Conservation (phyloP, 805 yeast species). For the Wickerhamiella cacticola region DNA sequence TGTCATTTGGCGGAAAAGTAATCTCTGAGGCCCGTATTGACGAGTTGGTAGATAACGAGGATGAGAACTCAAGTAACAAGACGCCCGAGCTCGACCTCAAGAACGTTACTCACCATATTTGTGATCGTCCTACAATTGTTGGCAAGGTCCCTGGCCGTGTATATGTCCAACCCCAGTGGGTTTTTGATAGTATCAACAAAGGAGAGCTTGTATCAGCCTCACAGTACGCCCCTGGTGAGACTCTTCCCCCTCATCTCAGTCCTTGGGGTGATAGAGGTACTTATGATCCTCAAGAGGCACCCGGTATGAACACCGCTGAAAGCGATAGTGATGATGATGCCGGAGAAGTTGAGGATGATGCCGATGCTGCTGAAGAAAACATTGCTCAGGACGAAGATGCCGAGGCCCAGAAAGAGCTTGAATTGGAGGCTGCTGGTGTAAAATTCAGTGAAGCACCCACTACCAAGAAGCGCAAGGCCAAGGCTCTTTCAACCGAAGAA, state of each 20-base stretch:
- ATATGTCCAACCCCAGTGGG: slow-evolving; percentile 96
- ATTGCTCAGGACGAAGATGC: slow-evolving; percentile 19
- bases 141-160: slow-evolving; percentile 82
- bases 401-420: slow-evolving; percentile 56
- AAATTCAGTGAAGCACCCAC: slow-evolving; percentile 45
- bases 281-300: slow-evolving; percentile 53
- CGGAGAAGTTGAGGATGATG: slow-evolving; percentile 37
- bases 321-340: slow-evolving; percentile 41
- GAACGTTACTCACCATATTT: slow-evolving; percentile 80
- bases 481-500: slow-evolving; percentile 36
- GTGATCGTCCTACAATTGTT: slow-evolving; percentile 75
- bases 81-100: slow-evolving; percentile 40
- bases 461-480: slow-evolving; percentile 25
- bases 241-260: slow-evolving; percentile 89
- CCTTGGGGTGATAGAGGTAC: slow-evolving; percentile 98
- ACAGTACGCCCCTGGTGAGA: slow-evolving; percentile 84
- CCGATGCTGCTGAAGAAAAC: slow-evolving; percentile 42
- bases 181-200: slow-evolving; percentile 82
- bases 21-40: slow-evolving; percentile 82
- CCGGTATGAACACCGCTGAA: slow-evolving; percentile 33
- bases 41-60: slow-evolving; percentile 43
- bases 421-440: slow-evolving; percentile 82
- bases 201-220: slow-evolving; percentile 62
- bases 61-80: slow-evolving; percentile 35
- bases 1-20: slow-evolving; percentile 76